These are phyloP conservation scores for Ascochyta fabae DNA, from an alignment of 2,329 filamentous ascomycete species.

Conservation along the genomic window DNA sequence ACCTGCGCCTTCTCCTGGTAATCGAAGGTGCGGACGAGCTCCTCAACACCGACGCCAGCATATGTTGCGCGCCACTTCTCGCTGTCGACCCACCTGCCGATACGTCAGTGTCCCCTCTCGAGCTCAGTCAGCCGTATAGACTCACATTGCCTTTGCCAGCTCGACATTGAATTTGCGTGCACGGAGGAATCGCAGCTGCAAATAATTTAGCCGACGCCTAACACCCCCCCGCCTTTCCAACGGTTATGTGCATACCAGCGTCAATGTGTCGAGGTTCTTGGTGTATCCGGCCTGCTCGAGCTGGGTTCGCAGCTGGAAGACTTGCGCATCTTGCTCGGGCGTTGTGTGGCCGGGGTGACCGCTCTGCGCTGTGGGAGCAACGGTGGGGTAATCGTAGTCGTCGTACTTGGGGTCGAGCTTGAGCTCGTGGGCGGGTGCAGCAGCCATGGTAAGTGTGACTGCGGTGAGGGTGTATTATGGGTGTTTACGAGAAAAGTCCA, in stretches of 20 bases:
- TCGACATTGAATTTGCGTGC: constrained; percentile 94
- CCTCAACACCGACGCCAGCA: constrained; percentile 71
- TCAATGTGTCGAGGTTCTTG: constrained; percentile 88
- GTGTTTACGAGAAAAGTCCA: constrained; percentile 14
- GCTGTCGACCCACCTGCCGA: constrained; percentile 80
- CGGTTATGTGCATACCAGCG: constrained; percentile 66
- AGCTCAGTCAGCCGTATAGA: constrained; percentile 6
- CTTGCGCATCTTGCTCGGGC: constrained; percentile 84
- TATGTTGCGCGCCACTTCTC: constrained; percentile 92
- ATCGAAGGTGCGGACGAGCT: constrained; percentile 79
- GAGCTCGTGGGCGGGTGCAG: constrained; percentile 42
- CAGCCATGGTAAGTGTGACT: constrained; percentile 39
- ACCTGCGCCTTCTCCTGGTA: constrained; percentile 86
- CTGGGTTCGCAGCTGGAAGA: constrained; percentile 81
- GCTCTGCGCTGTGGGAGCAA: constrained; percentile 69
- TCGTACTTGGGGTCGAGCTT: constrained; percentile 88
- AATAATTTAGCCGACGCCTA: constrained; percentile 25
- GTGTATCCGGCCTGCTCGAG: constrained; percentile 84
- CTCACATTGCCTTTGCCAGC: constrained; percentile 85
- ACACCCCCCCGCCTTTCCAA: neutral
- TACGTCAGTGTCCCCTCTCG: constrained; percentile 32
- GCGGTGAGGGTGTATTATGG: constrained; percentile 3
- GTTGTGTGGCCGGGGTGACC: constrained; percentile 92
- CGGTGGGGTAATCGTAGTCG: constrained; percentile 90
- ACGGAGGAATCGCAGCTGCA: constrained; percentile 83